Evolutionary conservation across 192 early-diverging fungal genomes (phyloP), one percentile per base, ranked within the genome.

Genomic region (Podila epigama): DNA sequence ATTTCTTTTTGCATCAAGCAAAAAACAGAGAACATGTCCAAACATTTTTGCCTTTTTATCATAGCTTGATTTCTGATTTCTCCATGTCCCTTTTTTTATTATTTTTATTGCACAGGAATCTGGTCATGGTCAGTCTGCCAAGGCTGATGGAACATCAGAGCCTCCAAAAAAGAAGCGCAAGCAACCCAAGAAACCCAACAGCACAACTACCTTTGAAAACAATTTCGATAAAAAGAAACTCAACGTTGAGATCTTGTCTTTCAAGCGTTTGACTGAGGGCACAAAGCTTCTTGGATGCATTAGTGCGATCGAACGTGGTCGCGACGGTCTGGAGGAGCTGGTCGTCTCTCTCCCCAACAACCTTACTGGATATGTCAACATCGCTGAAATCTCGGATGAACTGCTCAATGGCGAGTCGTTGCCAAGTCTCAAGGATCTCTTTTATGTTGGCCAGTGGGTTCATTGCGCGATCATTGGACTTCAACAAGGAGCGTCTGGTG

Each of bases 381-480:
- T 98, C 63, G 92, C 94, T 27, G 93, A 96, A 57, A 89, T 98
- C 51, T 96, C 94, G 1, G 83, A 89, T 12, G 69, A 87, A 31
- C 65, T 97, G 42, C 89, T 94, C 39, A 73, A 84, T 50, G 92
- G 94, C 66, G 68, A 83, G 27, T 72, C 61, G 56, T 80, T 95
- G 37, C 95, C 94, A 6, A 83, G 93, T 51, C 84, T 97, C 29
- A 69, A 68, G 1, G 42, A 80, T 3, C 82, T 90, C 11, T 96
- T 97, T 79, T 78, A 80, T 66, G 60, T 98, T 63, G 97, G 97
- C 11, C 95, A 98, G 79, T 88, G 89, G 73, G 87, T 98, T 29
- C 86, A 87, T 16, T 96, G 94, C 65, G 83, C 75, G 6, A 80
- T 97, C 22, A 82, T 86, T 42, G 82, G 87, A 54, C 48, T 92